phyloP scores from a whole-genome alignment of 1,284 basidiomycete genomes.

The Rhodotorula sp. region DNA sequence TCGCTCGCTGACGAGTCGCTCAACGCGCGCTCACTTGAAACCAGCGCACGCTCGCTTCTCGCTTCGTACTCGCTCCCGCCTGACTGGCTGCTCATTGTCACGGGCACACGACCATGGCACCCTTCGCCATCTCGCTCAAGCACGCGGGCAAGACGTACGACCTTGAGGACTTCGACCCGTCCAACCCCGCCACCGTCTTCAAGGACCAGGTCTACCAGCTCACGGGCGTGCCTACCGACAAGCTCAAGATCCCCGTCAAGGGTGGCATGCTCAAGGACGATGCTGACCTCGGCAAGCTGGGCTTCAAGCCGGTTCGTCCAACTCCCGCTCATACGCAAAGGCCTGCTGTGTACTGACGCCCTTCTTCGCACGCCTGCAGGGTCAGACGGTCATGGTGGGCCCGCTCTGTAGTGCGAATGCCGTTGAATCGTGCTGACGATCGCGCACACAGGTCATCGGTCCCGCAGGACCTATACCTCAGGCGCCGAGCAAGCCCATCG shows the following conservation, averaged over 20 bases:
- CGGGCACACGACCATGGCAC: slow-evolving; percentile 59
- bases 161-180: slow-evolving; percentile 51
- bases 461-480: slow-evolving; percentile 87
- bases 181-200: slow-evolving; percentile 40
- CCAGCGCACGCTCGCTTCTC: background rate
- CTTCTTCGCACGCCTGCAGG: slow-evolving; percentile 19
- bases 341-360: background rate
- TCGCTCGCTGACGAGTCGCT: too few relatives aligned
- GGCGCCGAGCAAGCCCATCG: slow-evolving; percentile 70
- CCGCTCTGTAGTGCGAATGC: background rate
- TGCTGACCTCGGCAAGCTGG: slow-evolving; percentile 75
- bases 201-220: slow-evolving; percentile 35
- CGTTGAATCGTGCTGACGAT: background rate
- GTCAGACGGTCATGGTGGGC: slow-evolving; percentile 44
- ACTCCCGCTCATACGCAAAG: background rate
- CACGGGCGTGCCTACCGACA: slow-evolving; percentile 19
- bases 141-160: slow-evolving; percentile 76
- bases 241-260: slow-evolving; percentile 92
- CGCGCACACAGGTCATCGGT: slow-evolving; percentile 66
- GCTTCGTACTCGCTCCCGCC: background rate
- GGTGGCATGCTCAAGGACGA: slow-evolving; percentile 93
- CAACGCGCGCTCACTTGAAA: background rate
- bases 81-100: slow-evolving; percentile 76
- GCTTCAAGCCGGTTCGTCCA: slow-evolving; percentile 66
- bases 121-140: slow-evolving; percentile 66